phyloP scores from a whole-genome alignment of 208 protist species.

The Giardia muris region DNA sequence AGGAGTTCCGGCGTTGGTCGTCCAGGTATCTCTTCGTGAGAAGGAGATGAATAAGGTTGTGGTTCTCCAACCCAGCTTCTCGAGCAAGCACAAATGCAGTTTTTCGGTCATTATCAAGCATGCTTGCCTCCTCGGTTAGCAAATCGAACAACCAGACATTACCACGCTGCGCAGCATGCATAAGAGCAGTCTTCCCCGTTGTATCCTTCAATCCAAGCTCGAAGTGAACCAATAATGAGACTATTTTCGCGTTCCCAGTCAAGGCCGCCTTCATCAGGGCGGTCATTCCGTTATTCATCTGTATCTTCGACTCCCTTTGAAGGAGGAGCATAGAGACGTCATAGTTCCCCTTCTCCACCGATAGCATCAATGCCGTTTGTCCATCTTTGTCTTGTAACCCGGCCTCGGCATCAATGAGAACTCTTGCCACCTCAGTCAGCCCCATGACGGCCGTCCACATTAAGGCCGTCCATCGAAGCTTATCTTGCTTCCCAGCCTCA shows the following conservation, averaged over 20 bases:
- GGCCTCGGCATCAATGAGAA: background rate
- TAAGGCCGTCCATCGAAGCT: background rate
- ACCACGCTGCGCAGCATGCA: background rate
- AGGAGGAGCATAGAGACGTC: background rate
- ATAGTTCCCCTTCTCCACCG: background rate
- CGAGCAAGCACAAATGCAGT: background rate
- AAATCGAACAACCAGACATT: background rate
- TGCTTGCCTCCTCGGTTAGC: background rate
- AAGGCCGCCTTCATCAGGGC: background rate
- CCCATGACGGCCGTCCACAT: background rate
- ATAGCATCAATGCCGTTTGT: background rate
- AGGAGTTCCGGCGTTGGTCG: background rate
- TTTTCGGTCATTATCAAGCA: background rate
- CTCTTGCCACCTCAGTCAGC: background rate
- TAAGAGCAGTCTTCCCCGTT: background rate
- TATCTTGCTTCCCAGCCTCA: background rate
- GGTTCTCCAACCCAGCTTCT: background rate
- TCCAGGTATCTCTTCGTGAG: background rate
- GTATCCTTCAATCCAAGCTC: background rate
- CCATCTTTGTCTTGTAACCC: background rate
- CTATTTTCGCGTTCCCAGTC: background rate
- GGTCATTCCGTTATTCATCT: background rate
- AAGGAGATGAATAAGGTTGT: background rate
- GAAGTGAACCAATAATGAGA: background rate
- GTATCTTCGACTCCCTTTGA: background rate